Evolutionary conservation across 331 rosid genomes (phyloP).

Genomic region (Erythrophleum ivorense): DNA sequence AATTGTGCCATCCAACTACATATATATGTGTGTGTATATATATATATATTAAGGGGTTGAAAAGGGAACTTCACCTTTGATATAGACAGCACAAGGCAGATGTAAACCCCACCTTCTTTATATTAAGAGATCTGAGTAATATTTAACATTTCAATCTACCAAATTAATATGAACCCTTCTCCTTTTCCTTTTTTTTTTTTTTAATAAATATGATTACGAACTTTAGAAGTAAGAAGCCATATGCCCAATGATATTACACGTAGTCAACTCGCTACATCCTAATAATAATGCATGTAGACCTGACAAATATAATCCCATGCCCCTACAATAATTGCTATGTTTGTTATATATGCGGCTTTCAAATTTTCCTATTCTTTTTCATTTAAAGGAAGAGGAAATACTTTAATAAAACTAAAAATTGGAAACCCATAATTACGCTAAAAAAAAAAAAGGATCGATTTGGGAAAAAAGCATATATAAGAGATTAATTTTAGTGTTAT

Average conservation of each 20-base stretch:
- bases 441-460: too few relatives aligned
- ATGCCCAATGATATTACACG: conserved; percentile 14
- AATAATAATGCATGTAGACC: conserved; percentile 19
- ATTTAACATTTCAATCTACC: not conserved
- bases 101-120: conserved; percentile 21
- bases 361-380: not conserved
- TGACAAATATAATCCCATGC: not conserved
- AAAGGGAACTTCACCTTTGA: conserved; percentile 24
- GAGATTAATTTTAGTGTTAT: not conserved
- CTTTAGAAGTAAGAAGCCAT: not conserved
- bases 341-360: not conserved
- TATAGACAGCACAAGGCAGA: conserved; percentile 1
- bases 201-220: not conserved
- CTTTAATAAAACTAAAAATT: not conserved
- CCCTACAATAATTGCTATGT: conserved; percentile 11
- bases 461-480: not conserved
- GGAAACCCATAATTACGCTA: not conserved
- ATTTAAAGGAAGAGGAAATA: not conserved
- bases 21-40: not conserved
- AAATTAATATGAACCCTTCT: not conserved
- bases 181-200: not conserved
- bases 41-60: not conserved
- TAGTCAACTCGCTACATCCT: not conserved
- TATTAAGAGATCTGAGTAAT: not conserved
- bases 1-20: not conserved